Evolutionary conservation across 139 green algal species (phyloP).

Genomic region (Tetradesmus lagerheimii): DNA sequence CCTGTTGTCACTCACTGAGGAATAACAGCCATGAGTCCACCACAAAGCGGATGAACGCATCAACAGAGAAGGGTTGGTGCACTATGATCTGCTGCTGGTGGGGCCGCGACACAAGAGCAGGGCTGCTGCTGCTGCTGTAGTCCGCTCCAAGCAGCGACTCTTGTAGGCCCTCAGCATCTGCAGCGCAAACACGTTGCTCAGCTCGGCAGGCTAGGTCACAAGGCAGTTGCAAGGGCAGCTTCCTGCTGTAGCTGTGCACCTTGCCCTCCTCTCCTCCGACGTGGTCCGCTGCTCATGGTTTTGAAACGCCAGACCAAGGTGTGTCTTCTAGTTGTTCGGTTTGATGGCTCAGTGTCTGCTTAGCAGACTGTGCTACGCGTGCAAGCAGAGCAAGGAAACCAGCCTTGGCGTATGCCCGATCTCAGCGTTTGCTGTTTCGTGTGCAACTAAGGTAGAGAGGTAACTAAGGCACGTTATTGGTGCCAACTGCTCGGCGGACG

Average conservation of each 20-base stretch:
- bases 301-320: too few species aligned
- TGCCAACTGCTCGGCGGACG: too few species aligned
- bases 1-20: slow-evolving; percentile 20
- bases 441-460: too few species aligned
- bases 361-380: too few species aligned
- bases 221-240: background rate
- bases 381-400: too few species aligned
- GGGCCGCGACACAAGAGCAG: background rate
- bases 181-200: background rate
- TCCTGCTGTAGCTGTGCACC: background rate
- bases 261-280: background rate
- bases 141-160: slow-evolving; percentile 1
- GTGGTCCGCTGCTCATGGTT: background rate
- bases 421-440: too few species aligned
- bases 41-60: slow-evolving; percentile 29
- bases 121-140: background rate
- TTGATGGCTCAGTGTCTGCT: too few species aligned
- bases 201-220: background rate
- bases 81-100: slow-evolving; percentile 42
- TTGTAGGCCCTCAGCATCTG: background rate
- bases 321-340: too few species aligned
- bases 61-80: slow-evolving; percentile 29
- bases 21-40: slow-evolving; percentile 27
- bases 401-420: too few species aligned
- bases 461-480: too few species aligned